These are phyloP conservation scores for Climacium dendroides DNA, from an alignment of 225 moss, liverwort and hornwort species.

Conservation along the genomic window DNA sequence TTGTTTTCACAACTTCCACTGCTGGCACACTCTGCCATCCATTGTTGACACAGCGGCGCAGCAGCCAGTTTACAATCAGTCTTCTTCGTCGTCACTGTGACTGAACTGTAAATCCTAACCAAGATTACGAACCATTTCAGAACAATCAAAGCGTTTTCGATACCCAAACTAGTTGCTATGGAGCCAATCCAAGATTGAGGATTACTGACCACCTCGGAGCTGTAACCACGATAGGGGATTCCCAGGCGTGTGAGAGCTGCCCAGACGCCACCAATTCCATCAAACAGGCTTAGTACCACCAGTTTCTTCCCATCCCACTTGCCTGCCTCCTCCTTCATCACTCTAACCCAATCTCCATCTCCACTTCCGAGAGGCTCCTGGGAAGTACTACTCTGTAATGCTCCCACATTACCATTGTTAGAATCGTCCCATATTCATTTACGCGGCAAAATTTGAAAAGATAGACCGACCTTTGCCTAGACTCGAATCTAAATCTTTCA, in stretches of 20 bases:
- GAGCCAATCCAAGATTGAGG: neutral
- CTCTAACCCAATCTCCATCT: conserved; percentile 31
- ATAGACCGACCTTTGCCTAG: neutral
- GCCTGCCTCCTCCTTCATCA: conserved; percentile 7
- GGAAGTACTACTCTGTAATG: neutral
- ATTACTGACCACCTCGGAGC: conserved; percentile 36
- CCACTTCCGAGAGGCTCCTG: neutral
- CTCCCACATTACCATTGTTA: neutral
- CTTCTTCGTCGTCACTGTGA: neutral
- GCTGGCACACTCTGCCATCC: conserved; percentile 26
- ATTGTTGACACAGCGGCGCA: neutral
- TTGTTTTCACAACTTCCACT: conserved; percentile 26
- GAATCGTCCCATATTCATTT: neutral
- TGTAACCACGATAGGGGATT: conserved; percentile 27
- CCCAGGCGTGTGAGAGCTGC: conserved; percentile 22
- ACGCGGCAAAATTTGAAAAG: neutral
- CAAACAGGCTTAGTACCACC: conserved; percentile 32
- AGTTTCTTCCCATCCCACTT: conserved; percentile 19
- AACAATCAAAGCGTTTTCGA: neutral
- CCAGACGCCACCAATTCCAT: conserved; percentile 42
- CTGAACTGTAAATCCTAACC: neutral
- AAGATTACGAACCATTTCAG: neutral
- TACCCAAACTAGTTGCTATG: neutral
- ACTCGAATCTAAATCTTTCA: neutral
- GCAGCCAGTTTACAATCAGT: neutral